phyloP scores from a whole-genome alignment of 108 stramenopile species.

The Skeletonema potamos region DNA sequence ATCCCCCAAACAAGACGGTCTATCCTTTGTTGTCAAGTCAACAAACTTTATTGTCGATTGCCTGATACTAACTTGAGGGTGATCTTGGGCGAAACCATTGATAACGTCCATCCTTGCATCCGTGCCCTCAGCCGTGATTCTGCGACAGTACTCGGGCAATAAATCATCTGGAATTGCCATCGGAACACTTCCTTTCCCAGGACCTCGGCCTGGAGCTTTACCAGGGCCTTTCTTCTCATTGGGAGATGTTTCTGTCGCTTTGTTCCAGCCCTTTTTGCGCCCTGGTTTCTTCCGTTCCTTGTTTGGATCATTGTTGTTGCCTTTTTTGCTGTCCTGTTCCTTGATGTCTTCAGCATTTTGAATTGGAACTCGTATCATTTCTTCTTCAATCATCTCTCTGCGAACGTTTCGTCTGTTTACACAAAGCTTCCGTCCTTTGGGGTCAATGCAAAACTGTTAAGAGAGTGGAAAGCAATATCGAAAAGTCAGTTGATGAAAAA shows the following conservation, averaged over 20 bases:
- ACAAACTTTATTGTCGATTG: constrained; percentile 80
- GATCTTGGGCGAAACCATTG: constrained; percentile 73
- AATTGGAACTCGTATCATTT: constrained; percentile 44
- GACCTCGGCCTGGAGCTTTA: constrained; percentile 16
- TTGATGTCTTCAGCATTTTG: constrained; percentile 40
- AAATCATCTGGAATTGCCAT: constrained; percentile 79
- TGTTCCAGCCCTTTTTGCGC: constrained; percentile 48
- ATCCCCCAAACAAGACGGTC: constrained; percentile 61
- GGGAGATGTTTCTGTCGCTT: constrained; percentile 20
- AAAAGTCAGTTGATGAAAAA: background rate
- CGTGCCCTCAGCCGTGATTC: constrained; percentile 76
- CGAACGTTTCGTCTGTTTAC: constrained; percentile 61
- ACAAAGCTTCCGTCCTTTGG: constrained; percentile 58
- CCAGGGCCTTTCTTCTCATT: constrained; percentile 20
- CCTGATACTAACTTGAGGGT: constrained; percentile 74
- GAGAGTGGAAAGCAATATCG: background rate
- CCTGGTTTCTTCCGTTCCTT: constrained; percentile 47
- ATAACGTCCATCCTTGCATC: constrained; percentile 71
- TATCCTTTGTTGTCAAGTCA: constrained; percentile 81
- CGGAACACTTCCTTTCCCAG: constrained; percentile 61
- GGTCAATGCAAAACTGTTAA: constrained; percentile 57
- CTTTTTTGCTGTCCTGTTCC: constrained; percentile 43
- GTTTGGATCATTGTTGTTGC: constrained; percentile 20
- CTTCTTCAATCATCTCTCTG: constrained; percentile 60
- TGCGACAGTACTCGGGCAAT: constrained; percentile 78